Evolutionary conservation across 2,329 filamentous ascomycete genomes (phyloP), one percentile per base, ranked within the genome.

Genomic region (Talaromyces atroroseus): DNA sequence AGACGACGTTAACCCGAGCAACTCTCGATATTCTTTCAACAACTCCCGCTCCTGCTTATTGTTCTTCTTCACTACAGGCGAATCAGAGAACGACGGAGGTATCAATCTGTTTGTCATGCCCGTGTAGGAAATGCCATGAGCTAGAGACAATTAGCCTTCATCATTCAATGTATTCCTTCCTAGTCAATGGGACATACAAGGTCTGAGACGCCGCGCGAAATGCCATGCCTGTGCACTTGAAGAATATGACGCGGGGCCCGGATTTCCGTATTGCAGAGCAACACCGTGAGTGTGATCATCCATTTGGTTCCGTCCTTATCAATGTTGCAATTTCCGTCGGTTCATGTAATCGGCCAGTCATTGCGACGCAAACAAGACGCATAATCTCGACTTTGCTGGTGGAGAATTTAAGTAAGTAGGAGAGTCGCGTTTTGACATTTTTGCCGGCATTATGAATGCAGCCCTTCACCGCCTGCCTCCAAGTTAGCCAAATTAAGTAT

Each of bases 211-310:
- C 49, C 78, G 74, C 50, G 69, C 64, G 62, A 80, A 81, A n/a
- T 62, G 62, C 82, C 82, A 84, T 54, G 68, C 60, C 45, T 73
- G 70, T 6, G 71, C 71, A 5, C 80, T 75, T 1, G 73, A 58
- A 54, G 77, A 67, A 65, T 84, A 85, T n/a, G 67, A 63, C 47
- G 77, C 72, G 61, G 71, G 72, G 62, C 82, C 82, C 56, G 82
- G 71, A 64, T 83, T 80, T 71, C 82, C 82, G 70, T 82, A 84
- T 59, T 79, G 78, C 52, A 84, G 77, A 74, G 77, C 74, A 68
- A 70, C 68, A 49, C 70, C 65, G 45, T 68, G 65, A 61, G 69
- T 49, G 26, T 46, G 67, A 62, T 84, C 79, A 84, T 78, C 79
- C 82, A 85, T 85, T 73, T 64, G 81, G 79, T 70, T 69, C 49